phyloP scores from a whole-genome alignment of 306 rosid species.

The Malus sylvestris region DNA sequence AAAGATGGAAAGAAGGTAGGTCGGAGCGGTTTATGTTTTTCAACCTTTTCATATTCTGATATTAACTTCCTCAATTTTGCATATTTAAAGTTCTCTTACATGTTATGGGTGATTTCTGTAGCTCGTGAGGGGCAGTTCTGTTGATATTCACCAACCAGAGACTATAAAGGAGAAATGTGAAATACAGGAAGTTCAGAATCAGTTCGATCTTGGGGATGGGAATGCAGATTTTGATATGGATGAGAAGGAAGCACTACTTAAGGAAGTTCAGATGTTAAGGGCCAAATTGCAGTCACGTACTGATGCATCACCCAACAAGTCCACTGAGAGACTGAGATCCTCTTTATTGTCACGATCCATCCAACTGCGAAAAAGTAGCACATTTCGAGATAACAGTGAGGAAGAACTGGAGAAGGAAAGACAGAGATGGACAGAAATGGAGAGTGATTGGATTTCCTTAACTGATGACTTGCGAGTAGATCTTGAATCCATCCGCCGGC shows the following conservation, averaged over 20 bases:
- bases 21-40: neutral
- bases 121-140: conserved; percentile 24
- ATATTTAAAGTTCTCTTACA: conserved; percentile 20
- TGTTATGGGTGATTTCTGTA: conserved; percentile 24
- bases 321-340: conserved; percentile 74
- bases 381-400: conserved; percentile 25
- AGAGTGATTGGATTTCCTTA: conserved; percentile 92
- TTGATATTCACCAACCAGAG: conserved; percentile 27
- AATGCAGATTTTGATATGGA: conserved; percentile 36
- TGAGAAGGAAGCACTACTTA: conserved; percentile 87
- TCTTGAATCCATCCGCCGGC: conserved; percentile 55
- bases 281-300: conserved; percentile 51
- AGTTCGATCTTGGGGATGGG: conserved; percentile 23
- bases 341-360: conserved; percentile 72
- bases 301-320: conserved; percentile 46
- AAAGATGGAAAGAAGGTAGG: conserved; percentile 32
- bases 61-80: neutral
- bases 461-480: conserved; percentile 90
- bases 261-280: conserved; percentile 70
- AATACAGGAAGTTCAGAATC: conserved; percentile 59
- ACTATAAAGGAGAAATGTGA: conserved; percentile 55
- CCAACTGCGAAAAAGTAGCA: conserved; percentile 53
- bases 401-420: conserved; percentile 81
- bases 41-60: neutral
- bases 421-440: conserved; percentile 93